Base-by-base conservation (phyloP, 208 protist genomes). In the Acanthamoeba castellanii region DNA sequence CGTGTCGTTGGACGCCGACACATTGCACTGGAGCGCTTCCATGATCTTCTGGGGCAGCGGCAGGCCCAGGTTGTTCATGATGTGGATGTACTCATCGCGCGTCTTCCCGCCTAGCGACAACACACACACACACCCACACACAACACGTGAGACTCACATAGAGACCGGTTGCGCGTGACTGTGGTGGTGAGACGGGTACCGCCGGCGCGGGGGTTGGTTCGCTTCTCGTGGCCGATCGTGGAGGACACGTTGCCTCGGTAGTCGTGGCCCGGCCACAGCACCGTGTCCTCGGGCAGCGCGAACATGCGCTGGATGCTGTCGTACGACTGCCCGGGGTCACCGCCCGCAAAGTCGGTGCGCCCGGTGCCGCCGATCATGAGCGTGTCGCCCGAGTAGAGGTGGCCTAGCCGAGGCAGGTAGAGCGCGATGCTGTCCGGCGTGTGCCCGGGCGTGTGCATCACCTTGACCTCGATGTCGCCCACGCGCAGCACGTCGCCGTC, bases 221-320 rank as follows among this genome's bases (percentile, higher is more conserved):
- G 72, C 37, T 81, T 81, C 72, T 81, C 72, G 2, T 81, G 72
- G 30, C 72, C 72, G 72, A 81, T 81, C 30, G 72, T 81, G 14
- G 72, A 81, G 34, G 72, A 81, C 30, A 81, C 72, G 72, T 81
- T 81, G 30, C 72, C 72, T 0, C 72, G 30, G 72, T 81, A 81
- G 22, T 81, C 72, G 37, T 81, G 72, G 32, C 72, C 72, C 3
- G 72, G 72, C 72, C 72, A 81, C 30, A 81, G 34, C n/a, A 81
- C 72, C 8, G 72, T 81, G 30, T 81, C 72, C 18, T 81, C 72
- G 32, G 72, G 72, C 72, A 81, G 37, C 72, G 8, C 16, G 72
- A 81, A 81, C 72, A 81, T 81, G 30, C 72, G 30, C 72, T 81
- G 72, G 72, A 81, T 81, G 72, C 72, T 81, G 32, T 81, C 72